phyloP scores from a whole-genome alignment of 1,284 basidiomycete genomes.

The Tilletia horrida region DNA sequence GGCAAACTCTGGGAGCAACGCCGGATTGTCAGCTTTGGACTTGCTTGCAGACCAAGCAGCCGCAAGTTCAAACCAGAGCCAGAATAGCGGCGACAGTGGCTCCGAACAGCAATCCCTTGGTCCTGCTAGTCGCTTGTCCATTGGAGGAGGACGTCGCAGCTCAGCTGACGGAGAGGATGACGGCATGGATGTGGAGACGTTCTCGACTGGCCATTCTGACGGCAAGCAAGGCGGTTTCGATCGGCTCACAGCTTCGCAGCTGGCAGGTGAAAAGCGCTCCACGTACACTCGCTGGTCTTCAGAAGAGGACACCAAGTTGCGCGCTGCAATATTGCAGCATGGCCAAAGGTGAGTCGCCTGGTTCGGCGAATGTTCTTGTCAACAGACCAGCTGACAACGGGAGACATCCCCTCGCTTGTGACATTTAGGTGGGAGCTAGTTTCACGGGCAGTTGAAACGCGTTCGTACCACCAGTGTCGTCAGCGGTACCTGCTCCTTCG shows the following conservation, averaged over 20 bases:
- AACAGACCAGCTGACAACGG: background rate
- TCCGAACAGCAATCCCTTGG: background rate
- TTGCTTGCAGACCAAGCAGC: conserved; percentile 54
- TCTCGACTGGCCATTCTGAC: background rate
- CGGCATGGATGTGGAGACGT: conserved; percentile 17
- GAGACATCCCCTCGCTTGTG: background rate
- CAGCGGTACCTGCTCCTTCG: conserved; percentile 54
- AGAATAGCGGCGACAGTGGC: conserved; percentile 24
- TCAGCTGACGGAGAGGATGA: conserved; percentile 20
- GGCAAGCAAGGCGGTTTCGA: background rate
- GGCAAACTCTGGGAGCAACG: background rate
- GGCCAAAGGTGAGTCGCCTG: conserved; percentile 37
- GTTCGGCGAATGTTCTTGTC: too few species aligned
- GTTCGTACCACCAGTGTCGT: conserved; percentile 54
- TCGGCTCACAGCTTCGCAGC: too few species aligned
- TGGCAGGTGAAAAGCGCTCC: conserved; percentile 42
- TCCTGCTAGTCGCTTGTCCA: background rate
- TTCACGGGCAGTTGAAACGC: conserved; percentile 50
- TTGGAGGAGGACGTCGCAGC: conserved; percentile 12
- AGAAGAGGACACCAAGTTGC: conserved; percentile 52
- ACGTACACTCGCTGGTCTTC: conserved; percentile 53
- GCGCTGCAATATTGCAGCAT: conserved; percentile 49
- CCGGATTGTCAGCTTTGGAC: conserved; percentile 47
- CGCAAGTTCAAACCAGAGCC: conserved; percentile 45
- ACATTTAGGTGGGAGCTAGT: conserved; percentile 46